Evolutionary conservation across 495 filamentous ascomycete species (phyloP).

Genomic region (Sordaria brevicollis): DNA sequence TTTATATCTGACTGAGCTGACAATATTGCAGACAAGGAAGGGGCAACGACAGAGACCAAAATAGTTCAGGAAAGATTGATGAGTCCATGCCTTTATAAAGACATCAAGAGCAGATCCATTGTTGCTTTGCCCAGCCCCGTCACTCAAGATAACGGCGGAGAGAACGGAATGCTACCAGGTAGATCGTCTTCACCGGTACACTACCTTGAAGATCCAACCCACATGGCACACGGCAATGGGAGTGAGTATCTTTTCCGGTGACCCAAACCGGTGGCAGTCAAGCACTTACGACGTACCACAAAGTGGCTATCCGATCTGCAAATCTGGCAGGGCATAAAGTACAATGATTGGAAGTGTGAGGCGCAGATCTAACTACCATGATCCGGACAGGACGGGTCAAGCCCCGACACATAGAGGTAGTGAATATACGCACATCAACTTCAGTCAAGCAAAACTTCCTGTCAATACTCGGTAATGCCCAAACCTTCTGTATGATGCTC

Average conservation of each 20-base stretch:
- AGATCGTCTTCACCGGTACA: background rate
- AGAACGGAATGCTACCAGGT: background rate
- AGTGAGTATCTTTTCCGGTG: background rate
- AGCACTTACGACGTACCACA: background rate
- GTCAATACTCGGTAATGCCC: background rate
- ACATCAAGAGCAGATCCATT: background rate
- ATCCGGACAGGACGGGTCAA: slow-evolving; percentile 3
- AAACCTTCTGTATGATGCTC: background rate
- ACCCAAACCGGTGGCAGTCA: background rate
- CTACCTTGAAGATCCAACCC: slow-evolving; percentile 6
- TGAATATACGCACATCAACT: background rate
- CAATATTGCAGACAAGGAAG: background rate
- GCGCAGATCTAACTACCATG: slow-evolving; percentile 8
- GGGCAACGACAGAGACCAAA: background rate
- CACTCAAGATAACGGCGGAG: background rate
- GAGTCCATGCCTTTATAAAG: background rate
- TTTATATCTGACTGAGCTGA: background rate
- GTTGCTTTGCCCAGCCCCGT: background rate
- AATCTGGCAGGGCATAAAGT: background rate
- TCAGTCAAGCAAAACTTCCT: background rate
- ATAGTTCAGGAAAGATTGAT: background rate
- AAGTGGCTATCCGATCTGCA: background rate
- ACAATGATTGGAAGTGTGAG: background rate
- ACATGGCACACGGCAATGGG: background rate
- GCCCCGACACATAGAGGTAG: background rate